Evolutionary conservation across 2,329 filamentous ascomycete species (phyloP).

Genomic region (Cytospora schulzeri): DNA sequence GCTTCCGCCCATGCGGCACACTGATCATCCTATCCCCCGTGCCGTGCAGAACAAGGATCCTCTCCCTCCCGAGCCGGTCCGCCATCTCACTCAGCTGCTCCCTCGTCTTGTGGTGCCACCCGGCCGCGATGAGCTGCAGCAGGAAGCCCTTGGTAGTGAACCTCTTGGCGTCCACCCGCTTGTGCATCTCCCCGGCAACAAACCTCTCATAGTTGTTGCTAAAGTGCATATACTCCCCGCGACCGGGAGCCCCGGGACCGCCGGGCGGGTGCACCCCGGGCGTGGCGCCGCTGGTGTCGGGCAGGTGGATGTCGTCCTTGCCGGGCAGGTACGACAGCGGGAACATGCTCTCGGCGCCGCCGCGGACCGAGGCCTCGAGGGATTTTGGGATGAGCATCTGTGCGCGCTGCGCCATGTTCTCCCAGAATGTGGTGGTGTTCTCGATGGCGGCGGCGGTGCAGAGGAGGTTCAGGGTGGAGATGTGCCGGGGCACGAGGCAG

Average conservation of each 20-base stretch:
- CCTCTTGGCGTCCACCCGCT: slow-evolving; percentile 60
- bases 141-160: slow-evolving; percentile 72
- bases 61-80: slow-evolving; percentile 68
- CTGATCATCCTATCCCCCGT: slow-evolving; percentile 77
- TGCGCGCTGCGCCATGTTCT: slow-evolving; percentile 63
- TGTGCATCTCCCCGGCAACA: slow-evolving; percentile 75
- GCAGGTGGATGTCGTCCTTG: slow-evolving; percentile 61
- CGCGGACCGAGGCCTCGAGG: slow-evolving; percentile 65
- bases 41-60: slow-evolving; percentile 80
- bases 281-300: slow-evolving; percentile 44
- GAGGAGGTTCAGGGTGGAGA: slow-evolving; percentile 60
- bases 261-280: slow-evolving; percentile 40
- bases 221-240: slow-evolving; percentile 55
- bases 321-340: slow-evolving; percentile 60
- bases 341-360: slow-evolving; percentile 69
- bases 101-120: slow-evolving; percentile 75
- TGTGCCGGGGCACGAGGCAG: slow-evolving; percentile 51
- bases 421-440: slow-evolving; percentile 62
- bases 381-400: slow-evolving; percentile 69
- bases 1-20: slow-evolving; percentile 66
- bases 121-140: slow-evolving; percentile 76
- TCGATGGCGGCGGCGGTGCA: slow-evolving; percentile 64
- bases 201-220: slow-evolving; percentile 80
- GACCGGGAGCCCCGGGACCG: slow-evolving; percentile 22
- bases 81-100: slow-evolving; percentile 67